phyloP scores from a whole-genome alignment of 2,329 filamentous ascomycete genomes.

The Pyrenochaeta sp. region DNA sequence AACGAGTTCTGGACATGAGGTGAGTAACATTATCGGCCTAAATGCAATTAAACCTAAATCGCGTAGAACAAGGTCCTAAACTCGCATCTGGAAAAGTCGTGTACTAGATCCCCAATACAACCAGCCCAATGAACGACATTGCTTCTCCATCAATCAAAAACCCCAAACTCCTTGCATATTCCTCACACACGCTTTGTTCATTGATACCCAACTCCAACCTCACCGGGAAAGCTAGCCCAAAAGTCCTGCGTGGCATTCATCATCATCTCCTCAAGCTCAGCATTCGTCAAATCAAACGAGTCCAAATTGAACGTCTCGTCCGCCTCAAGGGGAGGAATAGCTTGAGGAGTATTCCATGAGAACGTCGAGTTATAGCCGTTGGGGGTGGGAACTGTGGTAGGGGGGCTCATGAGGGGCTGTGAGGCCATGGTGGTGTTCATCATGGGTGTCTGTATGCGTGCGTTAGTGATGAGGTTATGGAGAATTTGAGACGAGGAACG shows the following conservation, averaged over 20 bases:
- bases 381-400: slow-evolving; percentile 31
- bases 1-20: too few species aligned
- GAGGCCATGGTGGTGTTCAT: slow-evolving; percentile 15
- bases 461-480: slow-evolving; percentile 7
- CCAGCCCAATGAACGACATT: too few species aligned
- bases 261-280: slow-evolving; percentile 49
- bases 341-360: slow-evolving; percentile 31
- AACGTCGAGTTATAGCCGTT: slow-evolving; percentile 28
- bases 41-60: too few species aligned
- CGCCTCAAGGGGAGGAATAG: slow-evolving; percentile 36
- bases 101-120: too few species aligned
- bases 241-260: slow-evolving; percentile 50
- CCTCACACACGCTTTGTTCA: too few species aligned
- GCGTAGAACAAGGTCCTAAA: too few species aligned
- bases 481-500: not conserved
- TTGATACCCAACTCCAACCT: slow-evolving; percentile 44
- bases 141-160: too few species aligned
- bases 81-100: too few species aligned
- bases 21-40: too few species aligned
- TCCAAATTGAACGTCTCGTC: slow-evolving; percentile 44
- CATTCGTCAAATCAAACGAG: slow-evolving; percentile 41
- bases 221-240: slow-evolving; percentile 49
- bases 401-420: slow-evolving; percentile 22
- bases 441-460: too few species aligned
- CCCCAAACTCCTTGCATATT: too few species aligned